Evolutionary conservation across 2,329 filamentous ascomycete genomes (phyloP), one percentile per base, ranked within the genome.

Genomic region (Hymenoscyphus occultus): DNA sequence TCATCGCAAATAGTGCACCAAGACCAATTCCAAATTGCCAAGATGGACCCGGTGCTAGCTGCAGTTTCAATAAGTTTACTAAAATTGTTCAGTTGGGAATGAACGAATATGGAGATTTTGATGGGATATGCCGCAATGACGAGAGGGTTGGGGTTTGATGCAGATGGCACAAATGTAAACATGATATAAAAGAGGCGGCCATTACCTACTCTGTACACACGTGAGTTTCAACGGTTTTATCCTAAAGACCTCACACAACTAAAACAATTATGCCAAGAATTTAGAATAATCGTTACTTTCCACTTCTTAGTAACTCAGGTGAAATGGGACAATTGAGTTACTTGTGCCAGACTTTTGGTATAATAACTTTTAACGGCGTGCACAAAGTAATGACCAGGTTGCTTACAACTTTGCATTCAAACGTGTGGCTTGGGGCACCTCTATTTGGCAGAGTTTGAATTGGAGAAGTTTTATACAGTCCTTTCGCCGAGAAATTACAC

Each of bases 41-140:
- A 58, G 80, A 82, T 71, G 83, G 83, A 1, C 83, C 83, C 1
- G 78, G 80, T 9, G 80, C 80, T 69, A 84, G 80, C 69, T 85
- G 83, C 69, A 78, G 77, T 1, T 76, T 77, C 56, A 73, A 74
- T 19, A 72, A 74, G 3, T 84, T 84, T 70, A 65, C 76, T 39
- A 72, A 77, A 0, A 81, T 81, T 64, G 71, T 85, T 2, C 68
- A 76, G 19, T 74, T 75, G 39, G 76, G 79, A n/a, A 79, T 77
- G 5, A 74, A 79, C 40, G 40, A 56, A 16, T 74, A 71, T 67
- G 71, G 73, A 1, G 72, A 74, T 66, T 74, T 73, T 68, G 71
- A 74, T 66, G 70, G 71, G 2, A 61, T 71, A 63, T 74, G 73
- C 65, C 63, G 65, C 22, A 73, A 74, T 66, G 56, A 70, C 32